A percentile compares a stretch with the other conserved stretches of the same genome.
Conservation (phyloP, 768 basidiomycete genomes). For the Auriculariales sp. region DNA sequence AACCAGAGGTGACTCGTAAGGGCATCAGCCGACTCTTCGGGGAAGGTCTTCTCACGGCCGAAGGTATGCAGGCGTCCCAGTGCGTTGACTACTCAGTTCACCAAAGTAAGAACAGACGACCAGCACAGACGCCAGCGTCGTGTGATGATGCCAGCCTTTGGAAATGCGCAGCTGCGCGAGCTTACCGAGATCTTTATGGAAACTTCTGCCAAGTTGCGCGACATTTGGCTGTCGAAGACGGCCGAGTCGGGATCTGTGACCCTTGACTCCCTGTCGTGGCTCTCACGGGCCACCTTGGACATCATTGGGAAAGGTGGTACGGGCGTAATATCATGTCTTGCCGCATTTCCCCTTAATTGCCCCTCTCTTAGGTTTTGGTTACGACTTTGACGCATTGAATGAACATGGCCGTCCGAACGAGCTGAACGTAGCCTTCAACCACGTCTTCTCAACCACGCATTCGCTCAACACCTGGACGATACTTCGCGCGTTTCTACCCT, state of each 20-base stretch:
- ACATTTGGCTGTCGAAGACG: conserved; percentile 1
- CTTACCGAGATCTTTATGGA: conserved; percentile 41
- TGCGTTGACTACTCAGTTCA: background rate
- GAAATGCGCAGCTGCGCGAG: conserved; percentile 40
- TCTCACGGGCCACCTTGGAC: conserved; percentile 10
- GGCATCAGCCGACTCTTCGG: background rate
- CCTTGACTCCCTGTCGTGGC: conserved; percentile 3
- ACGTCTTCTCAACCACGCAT: conserved; percentile 9
- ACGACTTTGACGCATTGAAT: conserved; percentile 18
- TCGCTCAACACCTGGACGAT: background rate
- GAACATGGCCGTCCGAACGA: conserved; percentile 15
- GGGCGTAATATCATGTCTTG: background rate
- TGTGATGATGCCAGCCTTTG: conserved; percentile 48
- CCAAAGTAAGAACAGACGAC: background rate
- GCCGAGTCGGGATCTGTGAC: background rate
- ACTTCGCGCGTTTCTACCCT: background rate
- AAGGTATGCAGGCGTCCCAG: background rate
- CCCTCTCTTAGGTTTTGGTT: conserved; percentile 17
- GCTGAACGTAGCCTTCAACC: conserved; percentile 16
- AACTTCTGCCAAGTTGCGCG: conserved; percentile 33
- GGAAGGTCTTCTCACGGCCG: background rate
- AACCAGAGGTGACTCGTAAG: background rate
- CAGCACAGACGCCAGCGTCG: background rate
- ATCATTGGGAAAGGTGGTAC: conserved; percentile 13
- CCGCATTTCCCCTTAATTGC: background rate